Evolutionary conservation across 306 rosid species (phyloP).

Genomic region (Carpinus viminea): DNA sequence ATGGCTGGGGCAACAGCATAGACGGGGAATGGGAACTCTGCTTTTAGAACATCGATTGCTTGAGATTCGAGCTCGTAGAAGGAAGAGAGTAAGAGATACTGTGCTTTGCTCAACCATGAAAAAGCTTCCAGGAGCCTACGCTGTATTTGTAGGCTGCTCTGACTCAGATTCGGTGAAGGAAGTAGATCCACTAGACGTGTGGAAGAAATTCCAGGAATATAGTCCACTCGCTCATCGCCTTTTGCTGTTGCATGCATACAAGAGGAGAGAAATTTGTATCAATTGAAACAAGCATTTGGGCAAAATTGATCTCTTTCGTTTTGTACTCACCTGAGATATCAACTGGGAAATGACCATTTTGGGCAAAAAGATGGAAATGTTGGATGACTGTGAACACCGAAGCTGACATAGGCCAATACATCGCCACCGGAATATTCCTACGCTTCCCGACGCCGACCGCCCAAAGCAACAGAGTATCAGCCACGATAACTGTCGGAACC

Average conservation of each 20-base stretch:
- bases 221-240: conserved; percentile 31
- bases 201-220: conserved; percentile 41
- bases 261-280: neutral
- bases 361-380: neutral
- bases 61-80: conserved; percentile 36
- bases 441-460: conserved; percentile 5
- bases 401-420: conserved; percentile 24
- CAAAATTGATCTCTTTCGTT: too few relatives aligned
- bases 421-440: conserved; percentile 29
- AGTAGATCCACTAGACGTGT: conserved; percentile 24
- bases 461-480: conserved; percentile 21
- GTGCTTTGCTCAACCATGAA: conserved; percentile 27
- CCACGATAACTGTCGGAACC: conserved; percentile 3
- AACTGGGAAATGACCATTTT: too few relatives aligned
- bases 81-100: conserved; percentile 30
- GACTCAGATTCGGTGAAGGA: neutral
- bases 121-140: conserved; percentile 25
- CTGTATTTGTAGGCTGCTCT: neutral
- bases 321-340: too few relatives aligned
- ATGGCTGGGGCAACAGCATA: conserved; percentile 42
- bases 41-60: conserved; percentile 25
- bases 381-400: neutral
- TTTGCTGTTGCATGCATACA: conserved; percentile 8
- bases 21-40: conserved; percentile 26
- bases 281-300: neutral